A percentile compares a stretch with the other conserved stretches of the same genome.
Conservation (phyloP, 2,329 filamentous ascomycete genomes). For the Pleomassaria siparia region DNA sequence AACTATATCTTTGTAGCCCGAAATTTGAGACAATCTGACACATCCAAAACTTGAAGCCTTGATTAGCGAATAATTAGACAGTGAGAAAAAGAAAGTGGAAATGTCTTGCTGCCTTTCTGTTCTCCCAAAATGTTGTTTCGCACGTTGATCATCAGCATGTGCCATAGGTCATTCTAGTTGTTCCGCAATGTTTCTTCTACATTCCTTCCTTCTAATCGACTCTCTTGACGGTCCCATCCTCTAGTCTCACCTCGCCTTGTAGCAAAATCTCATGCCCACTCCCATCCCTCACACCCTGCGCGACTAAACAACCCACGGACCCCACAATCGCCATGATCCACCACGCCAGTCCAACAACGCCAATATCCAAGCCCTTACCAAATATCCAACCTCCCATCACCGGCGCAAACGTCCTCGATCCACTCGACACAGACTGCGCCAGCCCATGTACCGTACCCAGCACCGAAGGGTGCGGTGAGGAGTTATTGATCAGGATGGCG, state of each 20-base stretch:
- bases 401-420: conserved; percentile 62
- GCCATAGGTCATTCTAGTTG: too few relatives aligned
- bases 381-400: conserved; percentile 63
- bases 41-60: too few relatives aligned
- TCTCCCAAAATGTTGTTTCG: too few relatives aligned
- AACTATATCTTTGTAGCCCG: too few relatives aligned
- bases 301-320: conserved; percentile 52
- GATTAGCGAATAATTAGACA: too few relatives aligned
- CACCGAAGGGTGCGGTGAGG: conserved; percentile 57
- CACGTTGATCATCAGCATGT: too few relatives aligned
- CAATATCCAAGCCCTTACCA: conserved; percentile 59
- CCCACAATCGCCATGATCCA: conserved; percentile 59
- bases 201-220: conserved; percentile 8
- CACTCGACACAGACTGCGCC: conserved; percentile 61
- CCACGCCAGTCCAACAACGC: conserved; percentile 61
- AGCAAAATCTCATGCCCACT: conserved; percentile 67
- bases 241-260: conserved; percentile 60
- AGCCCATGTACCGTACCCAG: conserved; percentile 61
- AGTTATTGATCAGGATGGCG: conserved; percentile 54
- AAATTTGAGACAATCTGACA: too few relatives aligned
- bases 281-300: conserved; percentile 61
- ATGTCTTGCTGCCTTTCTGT: too few relatives aligned
- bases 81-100: too few relatives aligned
- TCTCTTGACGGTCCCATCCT: conserved; percentile 26
- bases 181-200: too few relatives aligned